Base-by-base conservation (phyloP, 805 yeast genomes). In the Barnettozyma wickerhamii region DNA sequence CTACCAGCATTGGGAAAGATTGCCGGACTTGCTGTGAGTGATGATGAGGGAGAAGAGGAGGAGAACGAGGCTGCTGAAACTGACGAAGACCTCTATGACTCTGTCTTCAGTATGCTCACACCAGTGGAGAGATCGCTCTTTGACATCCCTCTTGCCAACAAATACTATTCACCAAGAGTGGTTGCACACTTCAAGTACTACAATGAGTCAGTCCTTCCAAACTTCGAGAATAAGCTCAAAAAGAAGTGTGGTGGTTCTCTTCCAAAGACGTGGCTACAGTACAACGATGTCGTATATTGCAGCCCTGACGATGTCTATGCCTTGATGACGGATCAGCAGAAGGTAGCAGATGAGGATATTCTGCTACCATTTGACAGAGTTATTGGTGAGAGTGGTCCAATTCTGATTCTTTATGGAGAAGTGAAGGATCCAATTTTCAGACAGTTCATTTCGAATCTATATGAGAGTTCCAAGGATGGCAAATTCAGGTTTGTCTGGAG, bases 241-340 rank as follows among this genome's bases (percentile, higher is more conserved):
- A 44, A 45, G 52, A 46, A 46, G 38, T 40, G 59, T 32, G 53
- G 59, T 30, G 53, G 46, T n/a, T 13, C 42, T 20, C 41, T 53
- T 2, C 57, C 66, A 6, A 52, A 50, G 5, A 66, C 77, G 1
- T 81, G 85, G 74, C 57, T 79, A 7, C 54, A 65, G 42, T 69
- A 69, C 47, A 77, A 81, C 43, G 74, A 74, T 36, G 66, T 68
- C 19, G 58, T 71, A 2, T 82, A 81, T 53, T 80, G 89, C 51
- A 75, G 81, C 9, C 65, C 81, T 3, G 85, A 77, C 41, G 95
- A 84, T 42, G 72, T 88, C 1, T 93, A 77, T 59, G 95, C 96
- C 3, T 67, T 93, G 42, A 81, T 83, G 57, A 75, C 87, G 0
- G 66, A 66, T 19, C 51, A 56, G 0, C 30, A 44, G 13, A 10